phyloP scores from a whole-genome alignment of 2,329 filamentous ascomycete species.

The Tolypocladium nubicola region DNA sequence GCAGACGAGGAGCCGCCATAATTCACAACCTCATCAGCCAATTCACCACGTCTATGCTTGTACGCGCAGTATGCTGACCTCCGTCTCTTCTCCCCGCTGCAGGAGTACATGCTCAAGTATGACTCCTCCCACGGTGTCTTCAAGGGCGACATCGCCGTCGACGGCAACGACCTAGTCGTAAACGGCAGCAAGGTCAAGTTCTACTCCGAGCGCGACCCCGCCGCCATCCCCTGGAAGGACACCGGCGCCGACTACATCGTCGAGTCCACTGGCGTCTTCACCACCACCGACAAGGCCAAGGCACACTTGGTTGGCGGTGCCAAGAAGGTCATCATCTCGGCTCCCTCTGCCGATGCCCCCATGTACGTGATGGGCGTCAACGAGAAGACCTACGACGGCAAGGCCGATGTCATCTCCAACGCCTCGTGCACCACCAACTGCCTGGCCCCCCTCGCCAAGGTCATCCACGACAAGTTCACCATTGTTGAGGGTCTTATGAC shows the following conservation, averaged over 20 bases:
- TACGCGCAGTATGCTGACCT: neutral
- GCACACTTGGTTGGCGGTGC: constrained; percentile 93
- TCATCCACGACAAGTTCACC: constrained; percentile 95
- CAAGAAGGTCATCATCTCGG: constrained; percentile 95
- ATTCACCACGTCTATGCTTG: neutral
- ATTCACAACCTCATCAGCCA: neutral
- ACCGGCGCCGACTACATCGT: constrained; percentile 88
- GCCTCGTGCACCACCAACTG: constrained; percentile 99
- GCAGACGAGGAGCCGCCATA: neutral
- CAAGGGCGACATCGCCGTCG: constrained; percentile 78
- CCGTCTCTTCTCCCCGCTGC: constrained; percentile 2
- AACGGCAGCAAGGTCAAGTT: constrained; percentile 94
- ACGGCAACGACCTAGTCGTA: constrained; percentile 64
- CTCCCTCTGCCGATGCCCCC: constrained; percentile 87
- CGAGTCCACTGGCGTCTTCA: constrained; percentile 98
- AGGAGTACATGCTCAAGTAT: constrained; percentile 99
- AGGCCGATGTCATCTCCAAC: constrained; percentile 93
- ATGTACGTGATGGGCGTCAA: constrained; percentile 99
- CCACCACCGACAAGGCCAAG: constrained; percentile 90
- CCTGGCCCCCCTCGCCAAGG: constrained; percentile 97
- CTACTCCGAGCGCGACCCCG: constrained; percentile 86
- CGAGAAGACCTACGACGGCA: constrained; percentile 84
- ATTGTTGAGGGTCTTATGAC: constrained; percentile 99
- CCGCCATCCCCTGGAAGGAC: constrained; percentile 80
- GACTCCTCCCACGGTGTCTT: constrained; percentile 95